These are phyloP conservation scores for Obba rivulosa DNA, from an alignment of 768 basidiomycete species.

Conservation along the genomic window DNA sequence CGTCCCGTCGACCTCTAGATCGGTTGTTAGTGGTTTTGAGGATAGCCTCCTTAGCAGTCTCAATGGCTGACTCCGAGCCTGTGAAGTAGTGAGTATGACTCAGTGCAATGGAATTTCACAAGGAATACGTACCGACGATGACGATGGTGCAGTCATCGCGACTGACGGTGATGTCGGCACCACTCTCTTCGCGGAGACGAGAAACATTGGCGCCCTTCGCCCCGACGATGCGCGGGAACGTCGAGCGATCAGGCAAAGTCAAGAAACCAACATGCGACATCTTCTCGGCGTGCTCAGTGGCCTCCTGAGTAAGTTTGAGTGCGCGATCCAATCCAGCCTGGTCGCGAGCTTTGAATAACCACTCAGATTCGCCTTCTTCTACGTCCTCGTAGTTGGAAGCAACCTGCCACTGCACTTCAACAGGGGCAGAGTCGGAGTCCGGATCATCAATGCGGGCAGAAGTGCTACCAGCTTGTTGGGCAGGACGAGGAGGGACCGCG, in stretches of 20 bases:
- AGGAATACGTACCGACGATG: slow-evolving; percentile 63
- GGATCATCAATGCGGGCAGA: slow-evolving; percentile 85
- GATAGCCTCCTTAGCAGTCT: slow-evolving; percentile 74
- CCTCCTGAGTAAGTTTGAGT: slow-evolving; percentile 57
- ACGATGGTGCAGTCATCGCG: slow-evolving; percentile 84
- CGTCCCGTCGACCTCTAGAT: slow-evolving; percentile 18
- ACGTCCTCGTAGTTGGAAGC: slow-evolving; percentile 70
- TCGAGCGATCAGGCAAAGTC: slow-evolving; percentile 73
- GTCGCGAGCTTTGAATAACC: slow-evolving; percentile 82
- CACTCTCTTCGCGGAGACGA: slow-evolving; percentile 82
- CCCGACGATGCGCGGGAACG: slow-evolving; percentile 92
- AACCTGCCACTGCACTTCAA: slow-evolving; percentile 70
- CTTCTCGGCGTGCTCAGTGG: slow-evolving; percentile 63
- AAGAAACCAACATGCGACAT: slow-evolving; percentile 83
- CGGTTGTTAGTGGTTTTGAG: slow-evolving; percentile 40
- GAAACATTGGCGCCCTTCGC: slow-evolving; percentile 87
- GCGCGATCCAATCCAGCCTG: slow-evolving; percentile 74
- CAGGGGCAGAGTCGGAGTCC: slow-evolving; percentile 38
- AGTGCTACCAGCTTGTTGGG: slow-evolving; percentile 29
- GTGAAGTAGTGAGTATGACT: slow-evolving; percentile 1
- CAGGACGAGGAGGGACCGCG: slow-evolving; percentile 54
- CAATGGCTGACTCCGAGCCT: slow-evolving; percentile 68
- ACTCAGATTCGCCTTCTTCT: slow-evolving; percentile 79
- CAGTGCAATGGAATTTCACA: slow-evolving; percentile 2
- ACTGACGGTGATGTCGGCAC: slow-evolving; percentile 88